Evolutionary conservation across 495 filamentous ascomycete genomes (phyloP).

Genomic region (Neurospora tetrasperma): DNA sequence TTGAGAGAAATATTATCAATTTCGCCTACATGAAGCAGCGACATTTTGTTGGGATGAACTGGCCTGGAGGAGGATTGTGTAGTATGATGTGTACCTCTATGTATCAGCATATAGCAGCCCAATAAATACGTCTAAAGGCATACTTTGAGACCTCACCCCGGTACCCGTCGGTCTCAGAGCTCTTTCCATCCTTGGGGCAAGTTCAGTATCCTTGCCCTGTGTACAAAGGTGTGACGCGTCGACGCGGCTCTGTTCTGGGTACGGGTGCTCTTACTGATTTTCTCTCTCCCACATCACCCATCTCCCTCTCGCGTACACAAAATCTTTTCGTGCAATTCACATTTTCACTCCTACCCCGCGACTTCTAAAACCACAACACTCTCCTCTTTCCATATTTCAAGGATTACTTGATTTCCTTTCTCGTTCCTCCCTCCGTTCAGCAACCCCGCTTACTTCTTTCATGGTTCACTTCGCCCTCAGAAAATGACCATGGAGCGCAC

Average conservation of each 20-base stretch:
- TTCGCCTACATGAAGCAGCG: neutral
- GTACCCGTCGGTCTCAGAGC: neutral
- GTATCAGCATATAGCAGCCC: neutral
- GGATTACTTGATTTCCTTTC: neutral
- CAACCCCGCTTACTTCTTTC: neutral
- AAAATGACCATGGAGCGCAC: neutral
- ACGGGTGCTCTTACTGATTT: neutral
- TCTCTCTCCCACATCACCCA: neutral
- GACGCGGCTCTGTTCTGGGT: neutral
- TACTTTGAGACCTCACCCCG: neutral
- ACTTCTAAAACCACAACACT: neutral
- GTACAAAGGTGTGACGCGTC: neutral
- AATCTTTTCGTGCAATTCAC: neutral
- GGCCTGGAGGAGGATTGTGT: neutral
- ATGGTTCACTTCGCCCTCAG: neutral
- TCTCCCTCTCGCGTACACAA: neutral
- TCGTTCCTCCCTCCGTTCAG: neutral
- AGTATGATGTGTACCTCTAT: rapidly evolving
- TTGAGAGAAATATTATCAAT: neutral
- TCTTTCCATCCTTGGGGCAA: neutral
- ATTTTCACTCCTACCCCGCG: neutral
- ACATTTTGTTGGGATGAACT: neutral
- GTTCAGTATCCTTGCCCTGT: neutral
- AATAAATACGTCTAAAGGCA: neutral
- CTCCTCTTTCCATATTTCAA: neutral